Evolutionary conservation across 352 stramenopile genomes (phyloP).

Genomic region (Albugo candida): DNA sequence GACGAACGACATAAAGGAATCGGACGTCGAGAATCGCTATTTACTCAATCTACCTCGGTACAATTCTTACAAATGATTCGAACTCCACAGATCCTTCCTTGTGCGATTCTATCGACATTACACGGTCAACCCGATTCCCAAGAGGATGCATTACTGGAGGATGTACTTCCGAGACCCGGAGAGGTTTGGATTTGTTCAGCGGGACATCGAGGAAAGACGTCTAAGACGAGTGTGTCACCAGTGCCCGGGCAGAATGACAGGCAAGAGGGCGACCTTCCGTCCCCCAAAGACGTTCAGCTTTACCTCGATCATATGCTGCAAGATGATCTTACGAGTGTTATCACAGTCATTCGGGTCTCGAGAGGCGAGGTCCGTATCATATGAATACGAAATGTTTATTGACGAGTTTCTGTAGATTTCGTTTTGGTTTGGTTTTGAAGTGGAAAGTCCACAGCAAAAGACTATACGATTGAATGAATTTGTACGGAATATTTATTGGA

Average conservation of each 20-base stretch:
- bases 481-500: slow-evolving; percentile 43
- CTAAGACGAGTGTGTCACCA: slow-evolving; percentile 15
- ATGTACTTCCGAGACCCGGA: slow-evolving; percentile 52
- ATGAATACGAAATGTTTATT: background rate
- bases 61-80: background rate
- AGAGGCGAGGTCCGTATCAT: slow-evolving; percentile 24
- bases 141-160: slow-evolving; percentile 45
- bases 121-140: slow-evolving; percentile 13
- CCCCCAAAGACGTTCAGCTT: background rate
- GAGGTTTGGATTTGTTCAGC: slow-evolving; percentile 59
- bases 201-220: slow-evolving; percentile 21
- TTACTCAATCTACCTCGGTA: too few relatives aligned
- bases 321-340: slow-evolving; percentile 35
- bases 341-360: slow-evolving; percentile 55
- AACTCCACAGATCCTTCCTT: slow-evolving; percentile 18
- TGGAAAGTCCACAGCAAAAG: slow-evolving; percentile 27
- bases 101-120: slow-evolving; percentile 26
- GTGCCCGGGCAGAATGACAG: slow-evolving; percentile 8
- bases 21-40: background rate
- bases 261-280: background rate
- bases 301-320: background rate
- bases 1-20: background rate
- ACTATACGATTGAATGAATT: slow-evolving; percentile 56
- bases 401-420: slow-evolving; percentile 20
- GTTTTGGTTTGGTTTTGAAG: slow-evolving; percentile 33